A percentile compares a stretch with the other conserved stretches of the same genome.
Evolutionary conservation across 176 grass and related monocot genomes (phyloP).

Genomic region (Rhynchospora breviuscula): DNA sequence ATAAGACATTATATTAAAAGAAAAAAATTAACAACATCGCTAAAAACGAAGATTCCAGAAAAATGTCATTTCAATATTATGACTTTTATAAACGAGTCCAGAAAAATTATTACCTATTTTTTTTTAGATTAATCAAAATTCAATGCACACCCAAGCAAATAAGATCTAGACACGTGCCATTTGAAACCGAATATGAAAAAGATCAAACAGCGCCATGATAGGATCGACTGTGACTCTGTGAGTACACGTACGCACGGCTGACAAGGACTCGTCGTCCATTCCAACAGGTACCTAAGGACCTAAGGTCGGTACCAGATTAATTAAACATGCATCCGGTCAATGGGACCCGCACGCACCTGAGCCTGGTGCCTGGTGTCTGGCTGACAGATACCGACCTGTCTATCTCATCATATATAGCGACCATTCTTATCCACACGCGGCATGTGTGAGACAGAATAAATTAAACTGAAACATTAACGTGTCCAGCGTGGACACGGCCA

Average conservation of each 20-base stretch:
- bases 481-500: background rate
- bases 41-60: no score
- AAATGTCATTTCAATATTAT: no score
- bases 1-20: no score
- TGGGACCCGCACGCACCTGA: conserved; percentile 18
- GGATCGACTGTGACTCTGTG: no score
- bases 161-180: background rate
- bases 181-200: background rate
- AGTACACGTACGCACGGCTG: background rate
- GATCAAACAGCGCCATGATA: no score
- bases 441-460: background rate
- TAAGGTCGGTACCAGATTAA: background rate
- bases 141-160: background rate
- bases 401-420: background rate
- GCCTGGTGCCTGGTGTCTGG: conserved; percentile 1
- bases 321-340: conserved; percentile 5
- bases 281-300: background rate
- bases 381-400: conserved; percentile 25
- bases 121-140: background rate
- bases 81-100: background rate
- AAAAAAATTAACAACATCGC: no score
- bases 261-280: background rate
- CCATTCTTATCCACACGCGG: background rate
- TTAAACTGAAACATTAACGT: background rate
- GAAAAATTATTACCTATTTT: background rate